Evolutionary conservation across 1,284 basidiomycete genomes (phyloP).

Genomic region (Cutaneotrichosporon mucoides): DNA sequence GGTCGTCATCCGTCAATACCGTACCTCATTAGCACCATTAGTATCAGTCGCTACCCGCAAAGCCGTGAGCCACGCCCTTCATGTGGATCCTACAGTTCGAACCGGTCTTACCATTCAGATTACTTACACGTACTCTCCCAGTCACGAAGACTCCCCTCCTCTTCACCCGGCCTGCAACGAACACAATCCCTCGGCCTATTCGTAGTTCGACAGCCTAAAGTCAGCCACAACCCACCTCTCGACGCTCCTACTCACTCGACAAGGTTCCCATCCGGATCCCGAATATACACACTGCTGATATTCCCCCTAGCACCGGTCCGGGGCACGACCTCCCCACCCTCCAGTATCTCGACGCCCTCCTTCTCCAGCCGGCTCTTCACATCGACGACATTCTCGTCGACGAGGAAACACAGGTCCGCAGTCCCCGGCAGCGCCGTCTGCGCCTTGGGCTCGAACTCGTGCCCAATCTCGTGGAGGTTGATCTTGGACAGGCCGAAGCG

Average conservation of each 20-base stretch:
- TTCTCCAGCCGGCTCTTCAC: constrained; percentile 6
- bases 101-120: no score
- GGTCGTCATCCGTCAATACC: no score
- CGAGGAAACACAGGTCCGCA: constrained; percentile 17
- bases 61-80: no score
- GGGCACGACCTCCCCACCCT: constrained; percentile 26
- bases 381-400: constrained; percentile 8
- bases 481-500: constrained; percentile 15
- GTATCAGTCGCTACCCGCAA: no score
- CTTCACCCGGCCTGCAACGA: no score
- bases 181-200: neutral
- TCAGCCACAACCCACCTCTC: neutral
- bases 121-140: no score
- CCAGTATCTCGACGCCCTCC: constrained; percentile 14
- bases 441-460: constrained; percentile 19
- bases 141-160: no score
- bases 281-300: constrained; percentile 18
- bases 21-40: no score
- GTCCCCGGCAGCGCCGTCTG: constrained; percentile 2
- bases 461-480: constrained; percentile 16
- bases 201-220: constrained; percentile 9
- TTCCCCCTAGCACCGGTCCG: constrained; percentile 16
- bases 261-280: constrained; percentile 23
- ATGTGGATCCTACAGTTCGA: no score
- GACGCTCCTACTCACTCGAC: constrained; percentile 12